Percentiles rank a stretch among this genome's conserved stretches.
These are phyloP conservation scores for Trematosphaeria pertusa DNA, from an alignment of 2,329 filamentous ascomycete species.

Conservation along the genomic window DNA sequence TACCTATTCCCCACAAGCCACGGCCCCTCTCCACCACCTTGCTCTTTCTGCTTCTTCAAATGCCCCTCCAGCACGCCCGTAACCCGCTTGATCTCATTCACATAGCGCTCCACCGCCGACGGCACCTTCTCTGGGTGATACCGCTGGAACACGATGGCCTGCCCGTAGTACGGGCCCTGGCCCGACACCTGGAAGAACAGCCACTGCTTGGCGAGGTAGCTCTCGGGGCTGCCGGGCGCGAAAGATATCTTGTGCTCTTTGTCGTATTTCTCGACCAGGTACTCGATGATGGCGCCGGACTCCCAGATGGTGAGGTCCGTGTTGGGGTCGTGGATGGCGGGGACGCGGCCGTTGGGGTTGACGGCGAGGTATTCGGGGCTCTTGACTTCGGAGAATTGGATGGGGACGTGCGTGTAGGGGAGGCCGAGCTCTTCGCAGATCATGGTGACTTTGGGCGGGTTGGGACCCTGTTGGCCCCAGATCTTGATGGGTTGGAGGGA, in stretches of 20 bases:
- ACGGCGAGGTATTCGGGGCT: slow-evolving; percentile 46
- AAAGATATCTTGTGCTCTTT: slow-evolving; percentile 48
- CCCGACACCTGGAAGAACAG: slow-evolving; percentile 55
- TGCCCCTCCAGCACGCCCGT: slow-evolving; percentile 54
- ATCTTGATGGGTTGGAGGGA: slow-evolving; percentile 30
- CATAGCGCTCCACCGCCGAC: slow-evolving; percentile 56
- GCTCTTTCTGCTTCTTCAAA: slow-evolving; percentile 37
- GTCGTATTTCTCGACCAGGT: slow-evolving; percentile 56
- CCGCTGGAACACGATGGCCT: slow-evolving; percentile 17
- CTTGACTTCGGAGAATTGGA: slow-evolving; percentile 51
- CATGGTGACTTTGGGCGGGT: slow-evolving; percentile 55
- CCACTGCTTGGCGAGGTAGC: slow-evolving; percentile 52
- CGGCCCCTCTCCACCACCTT: slow-evolving; percentile 29
- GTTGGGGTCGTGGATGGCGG: slow-evolving; percentile 57
- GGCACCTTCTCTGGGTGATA: slow-evolving; percentile 52
- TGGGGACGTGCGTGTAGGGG: slow-evolving; percentile 47
- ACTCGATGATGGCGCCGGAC: slow-evolving; percentile 54
- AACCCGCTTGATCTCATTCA: slow-evolving; percentile 56
- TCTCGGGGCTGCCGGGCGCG: slow-evolving; percentile 39
- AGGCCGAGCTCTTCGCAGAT: slow-evolving; percentile 54
- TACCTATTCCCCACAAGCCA: slow-evolving; percentile 39
- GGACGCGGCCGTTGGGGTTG: slow-evolving; percentile 52
- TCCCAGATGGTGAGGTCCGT: slow-evolving; percentile 53
- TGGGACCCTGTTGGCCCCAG: slow-evolving; percentile 41
- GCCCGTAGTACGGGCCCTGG: slow-evolving; percentile 57